phyloP scores from a whole-genome alignment of 805 yeast species.

The Gaillardinia entomophila region DNA sequence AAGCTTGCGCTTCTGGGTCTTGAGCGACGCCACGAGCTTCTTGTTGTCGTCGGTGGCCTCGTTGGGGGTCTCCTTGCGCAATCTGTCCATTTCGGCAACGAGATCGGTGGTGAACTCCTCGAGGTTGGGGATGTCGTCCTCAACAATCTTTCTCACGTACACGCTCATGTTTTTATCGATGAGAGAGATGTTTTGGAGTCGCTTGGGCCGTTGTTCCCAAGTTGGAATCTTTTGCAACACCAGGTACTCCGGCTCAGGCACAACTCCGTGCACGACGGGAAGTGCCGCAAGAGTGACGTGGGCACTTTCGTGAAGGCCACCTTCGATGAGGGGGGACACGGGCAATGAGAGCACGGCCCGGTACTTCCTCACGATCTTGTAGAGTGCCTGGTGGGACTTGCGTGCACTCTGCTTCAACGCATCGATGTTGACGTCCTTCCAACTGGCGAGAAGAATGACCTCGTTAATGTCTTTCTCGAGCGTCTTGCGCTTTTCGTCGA shows the following conservation, averaged over 20 bases:
- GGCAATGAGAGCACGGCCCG: conserved; percentile 53
- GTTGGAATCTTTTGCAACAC: conserved; percentile 29
- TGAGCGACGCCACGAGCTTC: conserved; percentile 58
- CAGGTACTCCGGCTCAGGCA: conserved; percentile 4
- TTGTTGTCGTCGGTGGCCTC: conserved; percentile 67
- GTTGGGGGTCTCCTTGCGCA: conserved; percentile 75
- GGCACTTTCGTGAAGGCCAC: conserved; percentile 36
- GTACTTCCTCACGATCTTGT: conserved; percentile 79
- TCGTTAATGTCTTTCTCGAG: conserved; percentile 80
- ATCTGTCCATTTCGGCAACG: conserved; percentile 50
- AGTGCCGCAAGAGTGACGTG: conserved; percentile 2
- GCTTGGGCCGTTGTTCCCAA: conserved; percentile 54
- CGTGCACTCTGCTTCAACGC: conserved; percentile 93
- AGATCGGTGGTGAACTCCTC: conserved; percentile 51
- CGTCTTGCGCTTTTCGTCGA: conserved; percentile 42
- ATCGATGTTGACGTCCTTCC: conserved; percentile 94
- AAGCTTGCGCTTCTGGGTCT: conserved; percentile 73
- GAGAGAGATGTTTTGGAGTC: conserved; percentile 45
- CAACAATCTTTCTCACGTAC: conserved; percentile 31
- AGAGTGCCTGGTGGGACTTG: conserved; percentile 77
- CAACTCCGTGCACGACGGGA: conserved; percentile 6
- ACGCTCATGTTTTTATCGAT: conserved; percentile 53
- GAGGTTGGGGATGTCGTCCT: conserved; percentile 42
- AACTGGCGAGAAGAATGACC: conserved; percentile 82
- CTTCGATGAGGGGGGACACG: conserved; percentile 52